Evolutionary conservation across 768 basidiomycete species (phyloP).

Genomic region (Lyophyllum semitale): DNA sequence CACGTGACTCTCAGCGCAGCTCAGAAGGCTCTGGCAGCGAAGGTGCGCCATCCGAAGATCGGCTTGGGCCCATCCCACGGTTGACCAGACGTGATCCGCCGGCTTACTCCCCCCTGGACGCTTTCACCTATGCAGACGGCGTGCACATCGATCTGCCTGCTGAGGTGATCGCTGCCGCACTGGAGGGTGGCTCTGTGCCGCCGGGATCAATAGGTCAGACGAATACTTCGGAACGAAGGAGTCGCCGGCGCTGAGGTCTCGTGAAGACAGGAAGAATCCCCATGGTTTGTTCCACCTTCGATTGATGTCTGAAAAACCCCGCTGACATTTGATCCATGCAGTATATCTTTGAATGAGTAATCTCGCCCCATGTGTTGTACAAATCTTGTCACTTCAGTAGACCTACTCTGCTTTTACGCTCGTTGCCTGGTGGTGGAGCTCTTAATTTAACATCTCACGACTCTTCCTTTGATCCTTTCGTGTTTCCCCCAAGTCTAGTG

Average conservation of each 20-base stretch:
- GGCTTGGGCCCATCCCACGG: conserved; percentile 32
- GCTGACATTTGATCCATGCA: conserved; percentile 10
- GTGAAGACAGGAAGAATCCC: conserved; percentile 11
- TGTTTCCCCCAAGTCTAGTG: conserved; percentile 9
- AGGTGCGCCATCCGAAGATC: conserved; percentile 24
- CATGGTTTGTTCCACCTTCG: conserved; percentile 22
- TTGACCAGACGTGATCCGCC: conserved; percentile 71
- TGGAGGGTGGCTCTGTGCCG: conserved; percentile 76
- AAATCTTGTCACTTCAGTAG: conserved; percentile 13
- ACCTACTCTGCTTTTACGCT: conserved; percentile 10
- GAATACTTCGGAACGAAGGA: conserved; percentile 53
- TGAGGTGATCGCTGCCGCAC: conserved; percentile 86
- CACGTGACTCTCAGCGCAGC: conserved; percentile 35
- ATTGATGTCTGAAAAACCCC: conserved; percentile 1
- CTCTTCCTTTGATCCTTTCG: conserved; percentile 1
- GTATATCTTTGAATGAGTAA: conserved; percentile 13
- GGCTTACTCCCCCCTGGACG: conserved; percentile 87
- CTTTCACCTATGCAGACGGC: conserved; percentile 81
- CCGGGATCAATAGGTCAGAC: conserved; percentile 55
- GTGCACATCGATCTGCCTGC: conserved; percentile 94
- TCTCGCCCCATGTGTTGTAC: conserved; percentile 15
- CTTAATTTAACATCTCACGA: conserved; percentile 11
- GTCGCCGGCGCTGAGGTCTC: conserved; percentile 45
- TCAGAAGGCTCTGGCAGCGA: conserved; percentile 33
- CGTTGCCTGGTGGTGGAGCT: conserved; percentile 5